phyloP scores from a whole-genome alignment of 108 stramenopile genomes.

The Fistulifera pelliculosa region DNA sequence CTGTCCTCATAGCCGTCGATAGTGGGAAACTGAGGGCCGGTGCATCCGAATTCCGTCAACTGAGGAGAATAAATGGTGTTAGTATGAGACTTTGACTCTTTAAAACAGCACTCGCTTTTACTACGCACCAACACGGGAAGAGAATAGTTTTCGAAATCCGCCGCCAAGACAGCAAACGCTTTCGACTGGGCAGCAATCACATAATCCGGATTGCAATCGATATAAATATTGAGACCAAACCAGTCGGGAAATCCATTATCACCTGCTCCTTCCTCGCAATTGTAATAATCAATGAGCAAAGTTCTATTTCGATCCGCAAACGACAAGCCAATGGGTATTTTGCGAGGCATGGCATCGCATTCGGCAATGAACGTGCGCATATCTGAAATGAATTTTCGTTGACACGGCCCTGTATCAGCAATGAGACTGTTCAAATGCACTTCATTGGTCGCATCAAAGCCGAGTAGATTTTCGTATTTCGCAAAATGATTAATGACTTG shows the following conservation, averaged over 20 bases:
- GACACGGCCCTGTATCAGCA: conserved; percentile 27
- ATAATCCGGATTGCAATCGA: conserved; percentile 20
- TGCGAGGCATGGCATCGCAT: conserved; percentile 14
- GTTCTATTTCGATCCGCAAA: conserved; percentile 13
- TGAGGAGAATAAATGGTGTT: conserved; percentile 22
- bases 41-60: conserved; percentile 42
- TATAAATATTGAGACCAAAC: conserved; percentile 37
- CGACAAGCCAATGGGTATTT: conserved; percentile 30
- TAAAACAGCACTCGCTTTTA: too few species aligned
- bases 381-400: conserved; percentile 38
- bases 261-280: conserved; percentile 13
- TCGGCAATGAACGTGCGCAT: conserved; percentile 22
- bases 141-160: conserved; percentile 6
- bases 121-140: too few species aligned
- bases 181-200: conserved; percentile 6
- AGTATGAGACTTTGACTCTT: neutral
- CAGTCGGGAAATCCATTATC: conserved; percentile 14
- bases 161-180: conserved; percentile 12
- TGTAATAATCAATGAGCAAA: conserved; percentile 19
- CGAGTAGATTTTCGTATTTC: conserved; percentile 28
- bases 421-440: conserved; percentile 20
- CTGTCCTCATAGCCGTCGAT: conserved; percentile 29
- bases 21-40: conserved; percentile 21
- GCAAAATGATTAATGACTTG: conserved; percentile 30
- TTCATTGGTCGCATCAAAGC: conserved; percentile 41